Evolutionary conservation across 805 yeast species (phyloP).

Genomic region (Starmerella vitae): DNA sequence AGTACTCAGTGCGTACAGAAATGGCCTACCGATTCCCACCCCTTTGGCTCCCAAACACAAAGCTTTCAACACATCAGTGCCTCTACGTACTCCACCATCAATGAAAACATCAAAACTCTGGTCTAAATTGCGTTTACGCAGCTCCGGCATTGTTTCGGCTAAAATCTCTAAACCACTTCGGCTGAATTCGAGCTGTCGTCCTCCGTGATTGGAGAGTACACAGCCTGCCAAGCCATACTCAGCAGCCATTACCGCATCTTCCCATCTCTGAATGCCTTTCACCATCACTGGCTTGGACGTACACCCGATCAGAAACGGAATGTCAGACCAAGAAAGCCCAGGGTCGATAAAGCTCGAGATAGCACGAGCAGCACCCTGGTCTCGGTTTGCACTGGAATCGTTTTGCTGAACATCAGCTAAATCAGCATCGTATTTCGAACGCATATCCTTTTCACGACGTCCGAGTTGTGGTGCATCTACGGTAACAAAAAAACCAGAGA

Average conservation of each 20-base stretch:
- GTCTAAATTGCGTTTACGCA: constrained; percentile 23
- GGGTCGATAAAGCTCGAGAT: constrained; percentile 81
- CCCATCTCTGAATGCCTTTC: constrained; percentile 76
- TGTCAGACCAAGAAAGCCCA: constrained; percentile 18
- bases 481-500: constrained; percentile 73
- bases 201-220: constrained; percentile 82
- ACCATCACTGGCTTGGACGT: constrained; percentile 34
- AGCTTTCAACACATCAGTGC: constrained; percentile 65
- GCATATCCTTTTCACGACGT: constrained; percentile 77
- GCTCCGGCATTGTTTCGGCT: constrained; percentile 51
- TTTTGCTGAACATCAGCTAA: constrained; percentile 33
- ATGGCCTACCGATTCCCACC: constrained; percentile 63
- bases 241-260: constrained; percentile 62
- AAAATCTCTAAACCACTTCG: constrained; percentile 60
- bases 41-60: constrained; percentile 65
- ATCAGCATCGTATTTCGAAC: constrained; percentile 45
- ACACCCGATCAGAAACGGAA: constrained; percentile 13
- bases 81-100: constrained; percentile 70
- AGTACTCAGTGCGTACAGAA: constrained; percentile 62
- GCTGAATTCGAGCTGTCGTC: constrained; percentile 73
- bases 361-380: constrained; percentile 78
- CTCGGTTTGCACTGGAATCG: constrained; percentile 37
- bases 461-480: constrained; percentile 82
- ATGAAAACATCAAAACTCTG: constrained; percentile 48
- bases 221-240: constrained; percentile 63